Evolutionary conservation across 768 basidiomycete species (phyloP), one percentile per base, ranked within the genome.

Genomic region (Tephrocybe sp.): DNA sequence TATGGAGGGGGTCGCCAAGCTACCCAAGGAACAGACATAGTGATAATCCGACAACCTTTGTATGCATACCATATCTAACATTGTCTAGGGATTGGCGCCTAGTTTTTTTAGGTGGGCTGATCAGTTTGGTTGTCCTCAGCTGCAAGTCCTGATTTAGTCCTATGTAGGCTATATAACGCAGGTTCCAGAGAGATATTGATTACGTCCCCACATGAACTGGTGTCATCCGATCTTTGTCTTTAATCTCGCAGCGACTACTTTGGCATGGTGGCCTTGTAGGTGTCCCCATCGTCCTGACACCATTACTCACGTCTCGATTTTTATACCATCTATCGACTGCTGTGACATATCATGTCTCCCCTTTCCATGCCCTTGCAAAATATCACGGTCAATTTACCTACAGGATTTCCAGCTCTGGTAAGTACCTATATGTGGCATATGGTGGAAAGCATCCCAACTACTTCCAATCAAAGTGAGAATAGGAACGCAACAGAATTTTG

Each of bases 381-480:
- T 76, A 71, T 57, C 79, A 78, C 6, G 80, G 79, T 3, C 80
- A 79, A 0, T 13, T 66, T 1, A 46, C 70, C 3, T 64, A 63
- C 61, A 73, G 66, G 44, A 30, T 75, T 12, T 69, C 74, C 5
- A 76, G 51, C 32, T 76, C 1, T 72, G 68, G 60, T 57, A 60
- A 5, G 66, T 63, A n/a, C n/a, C n/a, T n/a, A 0, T 68, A 51
- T 41, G 49, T 72, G 12, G 63, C 66, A 1, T 60, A 47, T 16
- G 49, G 39, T 16, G 78, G 79, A 1, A 69, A 70, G 48, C 68
- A 73, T 16, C 77, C 83, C 51, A 42, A 67, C 1, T 74, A 72
- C n/a, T 49, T 69, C 73, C 42, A 62, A 73, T 34, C 16, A 63
- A 75, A 21, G 76, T 84, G 12, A 69, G 82, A 44, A 70, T 77